Percentiles rank a stretch among this genome's conserved stretches.
These are phyloP conservation scores for Peterozyma xylosa DNA, from an alignment of 805 yeast genomes.

Conservation along the genomic window DNA sequence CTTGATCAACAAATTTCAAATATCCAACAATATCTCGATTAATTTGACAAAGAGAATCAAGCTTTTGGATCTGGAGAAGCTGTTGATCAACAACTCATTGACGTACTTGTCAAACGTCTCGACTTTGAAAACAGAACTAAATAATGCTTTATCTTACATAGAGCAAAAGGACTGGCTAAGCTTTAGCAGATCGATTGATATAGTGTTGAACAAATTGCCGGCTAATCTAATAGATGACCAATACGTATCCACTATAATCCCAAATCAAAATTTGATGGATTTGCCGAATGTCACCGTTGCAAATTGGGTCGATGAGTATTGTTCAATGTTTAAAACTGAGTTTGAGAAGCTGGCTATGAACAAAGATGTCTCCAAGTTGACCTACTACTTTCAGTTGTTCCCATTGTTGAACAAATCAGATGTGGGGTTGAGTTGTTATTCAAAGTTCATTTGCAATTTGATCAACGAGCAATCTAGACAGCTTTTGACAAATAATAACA, in stretches of 20 bases:
- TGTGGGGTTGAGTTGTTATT: constrained; percentile 72
- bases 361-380: constrained; percentile 61
- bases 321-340: constrained; percentile 45
- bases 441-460: constrained; percentile 79
- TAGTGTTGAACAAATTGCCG: constrained; percentile 47
- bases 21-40: constrained; percentile 59
- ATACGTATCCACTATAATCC: constrained; percentile 76
- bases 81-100: constrained; percentile 53
- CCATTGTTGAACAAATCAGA: constrained; percentile 74
- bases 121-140: constrained; percentile 55
- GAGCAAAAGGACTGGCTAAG: constrained; percentile 61
- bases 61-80: constrained; percentile 61
- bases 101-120: constrained; percentile 61
- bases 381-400: constrained; percentile 76
- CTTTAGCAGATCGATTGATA: constrained; percentile 65
- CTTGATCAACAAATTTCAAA: constrained; percentile 43
- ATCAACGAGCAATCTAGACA: constrained; percentile 72
- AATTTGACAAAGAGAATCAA: constrained; percentile 64
- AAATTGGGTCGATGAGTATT: constrained; percentile 54
- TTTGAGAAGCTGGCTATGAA: constrained; percentile 65
- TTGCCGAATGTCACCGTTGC: constrained; percentile 52
- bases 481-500: constrained; percentile 39
- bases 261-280: constrained; percentile 81
- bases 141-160: constrained; percentile 61
- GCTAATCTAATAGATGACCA: constrained; percentile 45